Conservation (phyloP, 805 yeast species). For the Danielozyma ontarioensis region DNA sequence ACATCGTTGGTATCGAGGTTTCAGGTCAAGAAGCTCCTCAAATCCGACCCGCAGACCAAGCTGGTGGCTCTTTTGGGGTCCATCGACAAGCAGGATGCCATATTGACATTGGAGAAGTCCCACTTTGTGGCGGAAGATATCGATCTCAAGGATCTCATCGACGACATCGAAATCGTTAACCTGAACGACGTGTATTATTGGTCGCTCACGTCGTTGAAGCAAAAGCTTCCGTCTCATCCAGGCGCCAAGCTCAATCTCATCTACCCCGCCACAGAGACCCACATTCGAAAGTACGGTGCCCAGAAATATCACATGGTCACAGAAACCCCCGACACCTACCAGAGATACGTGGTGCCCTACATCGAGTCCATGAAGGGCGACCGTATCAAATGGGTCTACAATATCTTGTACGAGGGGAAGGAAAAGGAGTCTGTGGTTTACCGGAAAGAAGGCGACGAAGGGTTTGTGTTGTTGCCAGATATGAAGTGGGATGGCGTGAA, state of each 20-base stretch:
- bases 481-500: slow-evolving; percentile 92
- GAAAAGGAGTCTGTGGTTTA: slow-evolving; percentile 81
- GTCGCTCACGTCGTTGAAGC: slow-evolving; percentile 55
- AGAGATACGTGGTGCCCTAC: slow-evolving; percentile 61
- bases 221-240: slow-evolving; percentile 44
- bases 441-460: slow-evolving; percentile 48
- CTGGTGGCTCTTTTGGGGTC: slow-evolving; percentile 61
- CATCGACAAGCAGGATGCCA: slow-evolving; percentile 58
- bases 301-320: slow-evolving; percentile 56
- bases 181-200: slow-evolving; percentile 81
- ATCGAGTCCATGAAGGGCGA: slow-evolving; percentile 72
- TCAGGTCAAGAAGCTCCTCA: slow-evolving; percentile 43
- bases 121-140: slow-evolving; percentile 41
- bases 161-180: slow-evolving; percentile 38
- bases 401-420: slow-evolving; percentile 73
- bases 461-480: slow-evolving; percentile 82
- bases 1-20: too few relatives aligned
- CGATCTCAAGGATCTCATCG: slow-evolving; percentile 10
- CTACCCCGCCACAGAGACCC: slow-evolving; percentile 86
- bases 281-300: slow-evolving; percentile 67
- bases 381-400: slow-evolving; percentile 83
- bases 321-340: slow-evolving; percentile 81
- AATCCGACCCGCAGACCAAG: slow-evolving; percentile 64
- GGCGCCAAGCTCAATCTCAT: slow-evolving; percentile 70
- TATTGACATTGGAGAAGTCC: slow-evolving; percentile 68